A percentile compares a stretch with the other conserved stretches of the same genome.
Conservation (phyloP, 176 grass and related monocot species). For the Rhynchospora pubera region DNA sequence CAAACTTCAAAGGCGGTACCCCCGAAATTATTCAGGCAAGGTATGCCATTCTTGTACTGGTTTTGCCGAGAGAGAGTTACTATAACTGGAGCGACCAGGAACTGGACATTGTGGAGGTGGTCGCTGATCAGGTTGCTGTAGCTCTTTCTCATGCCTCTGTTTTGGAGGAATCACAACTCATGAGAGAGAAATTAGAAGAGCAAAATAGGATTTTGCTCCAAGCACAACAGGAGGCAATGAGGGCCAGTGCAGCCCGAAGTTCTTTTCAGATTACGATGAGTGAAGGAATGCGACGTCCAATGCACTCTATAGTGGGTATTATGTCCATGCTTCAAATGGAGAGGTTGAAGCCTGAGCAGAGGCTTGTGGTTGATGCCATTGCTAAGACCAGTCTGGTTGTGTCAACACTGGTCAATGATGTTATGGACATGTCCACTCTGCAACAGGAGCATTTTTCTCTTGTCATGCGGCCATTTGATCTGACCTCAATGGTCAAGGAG, state of each 20-base stretch:
- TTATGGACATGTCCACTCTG: constrained; percentile 58
- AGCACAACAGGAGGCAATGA: constrained; percentile 59
- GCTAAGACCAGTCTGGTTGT: constrained; percentile 69
- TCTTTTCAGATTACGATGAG: constrained; percentile 77
- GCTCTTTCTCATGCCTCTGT: constrained; percentile 70
- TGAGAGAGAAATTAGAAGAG: constrained; percentile 51
- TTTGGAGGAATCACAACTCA: constrained; percentile 59
- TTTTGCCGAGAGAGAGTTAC: constrained; percentile 39
- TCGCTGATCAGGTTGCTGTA: constrained; percentile 76
- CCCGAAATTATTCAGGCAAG: constrained; percentile 52
- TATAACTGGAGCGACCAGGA: constrained; percentile 53
- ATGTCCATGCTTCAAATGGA: constrained; percentile 91
- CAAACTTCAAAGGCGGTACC: constrained; percentile 59
- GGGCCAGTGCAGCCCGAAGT: constrained; percentile 72
- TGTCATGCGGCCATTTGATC: constrained; percentile 63
- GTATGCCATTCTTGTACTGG: constrained; percentile 70
- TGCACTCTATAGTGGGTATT: constrained; percentile 77
- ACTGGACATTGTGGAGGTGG: constrained; percentile 70
- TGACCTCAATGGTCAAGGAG: constrained; percentile 69
- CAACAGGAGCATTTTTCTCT: constrained; percentile 53
- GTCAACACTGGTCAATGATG: constrained; percentile 75
- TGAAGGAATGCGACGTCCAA: constrained; percentile 71
- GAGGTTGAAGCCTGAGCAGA: constrained; percentile 73
- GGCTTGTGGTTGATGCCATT: constrained; percentile 64
- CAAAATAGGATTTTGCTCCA: constrained; percentile 59